Evolutionary conservation across 768 basidiomycete genomes (phyloP).

Genomic region (Leccinum imitatum): DNA sequence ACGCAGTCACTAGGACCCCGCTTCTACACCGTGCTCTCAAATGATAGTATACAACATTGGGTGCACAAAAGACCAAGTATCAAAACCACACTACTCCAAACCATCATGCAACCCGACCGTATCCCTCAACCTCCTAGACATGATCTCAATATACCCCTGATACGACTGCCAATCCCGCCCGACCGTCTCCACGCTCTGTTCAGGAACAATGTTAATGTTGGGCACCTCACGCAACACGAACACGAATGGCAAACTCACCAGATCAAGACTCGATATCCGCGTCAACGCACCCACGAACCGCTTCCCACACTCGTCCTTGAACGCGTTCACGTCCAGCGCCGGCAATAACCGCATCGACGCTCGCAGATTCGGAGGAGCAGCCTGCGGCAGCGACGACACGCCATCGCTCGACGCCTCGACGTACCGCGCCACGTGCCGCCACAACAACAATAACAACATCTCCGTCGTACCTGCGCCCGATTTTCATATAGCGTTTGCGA

Average conservation of each 20-base stretch:
- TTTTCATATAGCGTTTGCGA: not conserved
- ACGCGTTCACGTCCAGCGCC: slow-evolving; percentile 54
- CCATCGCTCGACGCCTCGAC: slow-evolving; percentile 31
- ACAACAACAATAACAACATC: slow-evolving; percentile 75
- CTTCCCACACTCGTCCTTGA: slow-evolving; percentile 55
- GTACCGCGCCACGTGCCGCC: slow-evolving; percentile 78
- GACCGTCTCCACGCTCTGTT: slow-evolving; percentile 43
- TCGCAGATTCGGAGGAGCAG: slow-evolving; percentile 35
- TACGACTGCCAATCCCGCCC: slow-evolving; percentile 60
- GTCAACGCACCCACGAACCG: slow-evolving; percentile 56
- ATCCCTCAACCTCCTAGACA: slow-evolving; percentile 69
- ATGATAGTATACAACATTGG: no score
- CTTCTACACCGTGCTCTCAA: no score
- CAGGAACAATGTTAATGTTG: no score
- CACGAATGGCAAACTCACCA: slow-evolving; percentile 36
- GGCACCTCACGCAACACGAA: not conserved
- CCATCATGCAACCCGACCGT: slow-evolving; percentile 55
- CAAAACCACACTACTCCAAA: slow-evolving; percentile 10
- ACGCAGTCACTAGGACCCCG: no score
- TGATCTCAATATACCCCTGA: slow-evolving; percentile 72
- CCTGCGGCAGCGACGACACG: not conserved
- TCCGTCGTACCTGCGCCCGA: slow-evolving; percentile 58
- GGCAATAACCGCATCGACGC: slow-evolving; percentile 56
- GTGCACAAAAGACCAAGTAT: no score
- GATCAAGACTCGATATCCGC: slow-evolving; percentile 52